Evolutionary conservation across 129 eudicot genomes (phyloP), one percentile per base, ranked within the genome.

Genomic region (Kitagawia praeruptora): DNA sequence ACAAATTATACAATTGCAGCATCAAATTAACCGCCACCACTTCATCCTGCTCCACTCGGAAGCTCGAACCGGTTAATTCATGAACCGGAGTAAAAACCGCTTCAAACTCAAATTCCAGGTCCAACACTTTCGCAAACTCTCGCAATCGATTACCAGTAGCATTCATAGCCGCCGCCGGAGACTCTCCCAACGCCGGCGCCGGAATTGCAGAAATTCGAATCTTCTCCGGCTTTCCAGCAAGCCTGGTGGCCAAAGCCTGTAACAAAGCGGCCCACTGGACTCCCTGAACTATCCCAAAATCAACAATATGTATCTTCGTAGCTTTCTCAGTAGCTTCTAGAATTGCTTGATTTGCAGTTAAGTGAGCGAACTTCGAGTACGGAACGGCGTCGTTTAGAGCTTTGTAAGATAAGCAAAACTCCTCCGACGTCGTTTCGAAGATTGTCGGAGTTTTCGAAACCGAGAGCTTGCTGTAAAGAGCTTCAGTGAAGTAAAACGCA

Each of bases 281-380:
- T 0, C 99, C 99, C 46, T 95, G 97, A 46, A 92, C 92, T 6
- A 92, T 86, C 31, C 99, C 99, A 5, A 95, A 95, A 84, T 95
- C 99, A 4, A 95, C 87, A 12, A 95, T 95, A 80, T 95, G 98
- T 75, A 95, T 95, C 25, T 78, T 84, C 44, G 78, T 72, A 8
- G 88, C 91, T 15, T 49, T 84, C 46, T 88, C 91, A 0, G 97
- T 87, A 15, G 98, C 94, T 86, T 95, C 97, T 3, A 95, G 97
- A 15, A 95, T 92, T 10, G 98, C 98, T 85, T 95, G 98, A 73
- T 95, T 95, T 5, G 97, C 97, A 4, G 98, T 95, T n/a, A 95
- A 83, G 49, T 95, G 98, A 37, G 98, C 91, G 74, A 95, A 95
- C 70, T 92, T 92, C 10, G 92, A 87, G 75, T 87, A 90, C 0